A percentile compares a stretch with the other conserved stretches of the same genome.
Conservation (phyloP, 257 asterid species). For the Solanum corneliomulleri region DNA sequence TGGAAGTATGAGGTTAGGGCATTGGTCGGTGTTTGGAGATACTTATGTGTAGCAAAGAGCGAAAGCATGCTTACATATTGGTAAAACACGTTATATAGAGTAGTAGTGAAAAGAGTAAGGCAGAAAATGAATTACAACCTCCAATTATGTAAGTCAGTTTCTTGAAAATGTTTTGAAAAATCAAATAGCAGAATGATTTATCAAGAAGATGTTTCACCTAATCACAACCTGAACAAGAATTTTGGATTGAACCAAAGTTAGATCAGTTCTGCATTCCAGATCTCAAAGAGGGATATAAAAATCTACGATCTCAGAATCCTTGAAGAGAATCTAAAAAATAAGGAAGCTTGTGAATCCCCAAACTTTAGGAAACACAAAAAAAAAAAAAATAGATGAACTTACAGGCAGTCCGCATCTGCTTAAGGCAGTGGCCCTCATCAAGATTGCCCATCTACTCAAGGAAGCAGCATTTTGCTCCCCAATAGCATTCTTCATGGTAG, state of each 20-base stretch:
- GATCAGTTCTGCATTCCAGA: neutral
- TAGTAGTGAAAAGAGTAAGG: neutral
- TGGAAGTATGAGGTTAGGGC: neutral
- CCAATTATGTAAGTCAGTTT: neutral
- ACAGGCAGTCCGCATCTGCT: constrained; percentile 90
- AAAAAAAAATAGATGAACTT: constrained; percentile 25
- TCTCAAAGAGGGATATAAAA: neutral
- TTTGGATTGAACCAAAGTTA: neutral
- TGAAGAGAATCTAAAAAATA: neutral
- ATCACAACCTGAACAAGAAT: neutral
- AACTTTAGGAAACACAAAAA: neutral
- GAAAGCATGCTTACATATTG: neutral
- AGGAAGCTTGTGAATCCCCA: neutral
- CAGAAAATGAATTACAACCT: neutral
- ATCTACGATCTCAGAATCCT: neutral
- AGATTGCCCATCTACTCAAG: constrained; percentile 60
- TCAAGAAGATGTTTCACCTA: neutral
- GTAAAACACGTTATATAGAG: neutral
- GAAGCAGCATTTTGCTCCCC: constrained; percentile 73
- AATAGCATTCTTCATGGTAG: constrained; percentile 67
- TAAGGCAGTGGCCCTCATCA: constrained; percentile 64
- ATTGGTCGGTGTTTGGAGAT: neutral
- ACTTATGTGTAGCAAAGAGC: neutral
- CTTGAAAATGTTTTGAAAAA: neutral
- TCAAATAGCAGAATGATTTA: neutral